phyloP scores from a whole-genome alignment of 2,329 filamentous ascomycete genomes.

The Fusarium subtropicale region DNA sequence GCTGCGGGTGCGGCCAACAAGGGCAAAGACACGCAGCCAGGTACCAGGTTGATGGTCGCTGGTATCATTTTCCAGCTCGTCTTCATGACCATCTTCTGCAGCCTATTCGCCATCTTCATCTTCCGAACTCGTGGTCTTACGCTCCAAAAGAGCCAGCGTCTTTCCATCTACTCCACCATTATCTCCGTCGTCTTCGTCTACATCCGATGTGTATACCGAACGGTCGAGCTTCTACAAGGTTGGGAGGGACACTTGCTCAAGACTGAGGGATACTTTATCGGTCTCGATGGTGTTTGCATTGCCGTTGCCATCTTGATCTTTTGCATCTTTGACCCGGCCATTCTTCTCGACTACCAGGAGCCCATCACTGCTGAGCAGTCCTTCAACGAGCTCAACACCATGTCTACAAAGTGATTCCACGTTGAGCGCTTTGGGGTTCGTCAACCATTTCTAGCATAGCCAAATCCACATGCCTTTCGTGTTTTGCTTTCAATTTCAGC shows the following conservation, averaged over 20 bases:
- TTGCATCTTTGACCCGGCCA: constrained; percentile 54
- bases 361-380: background rate
- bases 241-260: constrained; percentile 63
- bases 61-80: constrained; percentile 63
- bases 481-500: no score
- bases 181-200: constrained; percentile 59
- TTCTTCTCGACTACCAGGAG: constrained; percentile 8
- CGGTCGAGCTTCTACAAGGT: constrained; percentile 61
- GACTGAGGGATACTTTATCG: constrained; percentile 62
- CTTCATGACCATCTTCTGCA: constrained; percentile 60
- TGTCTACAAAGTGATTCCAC: background rate
- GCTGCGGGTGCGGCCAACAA: constrained; percentile 52
- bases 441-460: background rate
- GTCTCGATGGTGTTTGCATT: constrained; percentile 62
- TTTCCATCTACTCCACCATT: constrained; percentile 52
- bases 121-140: constrained; percentile 50
- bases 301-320: constrained; percentile 54
- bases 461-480: background rate
- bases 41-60: constrained; percentile 62
- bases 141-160: constrained; percentile 46
- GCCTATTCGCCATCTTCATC: constrained; percentile 54
- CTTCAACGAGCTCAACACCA: constrained; percentile 21
- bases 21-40: constrained; percentile 54
- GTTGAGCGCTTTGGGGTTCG: background rate
- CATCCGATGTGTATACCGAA: constrained; percentile 61